These are phyloP conservation scores for Colletotrichum endophyticum DNA, from an alignment of 2,329 filamentous ascomycete species.

Conservation along the genomic window DNA sequence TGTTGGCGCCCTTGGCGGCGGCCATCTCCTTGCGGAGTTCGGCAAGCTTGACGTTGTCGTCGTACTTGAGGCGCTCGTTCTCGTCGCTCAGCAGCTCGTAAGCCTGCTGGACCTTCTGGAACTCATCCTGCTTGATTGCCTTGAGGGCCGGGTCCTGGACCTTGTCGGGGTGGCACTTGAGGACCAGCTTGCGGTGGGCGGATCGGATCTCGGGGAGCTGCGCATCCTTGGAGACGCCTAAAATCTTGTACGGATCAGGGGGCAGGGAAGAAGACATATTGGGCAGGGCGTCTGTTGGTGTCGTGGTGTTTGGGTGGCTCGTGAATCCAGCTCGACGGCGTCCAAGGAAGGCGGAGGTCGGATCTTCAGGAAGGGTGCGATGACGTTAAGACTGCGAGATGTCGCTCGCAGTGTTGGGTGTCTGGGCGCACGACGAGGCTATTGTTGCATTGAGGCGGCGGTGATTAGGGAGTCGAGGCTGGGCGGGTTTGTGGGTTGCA, in stretches of 20 bases:
- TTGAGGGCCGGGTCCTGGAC: conserved; percentile 80
- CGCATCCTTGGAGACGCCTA: conserved; percentile 77
- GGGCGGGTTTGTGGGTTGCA: background rate
- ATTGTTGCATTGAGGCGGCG: conserved; percentile 22
- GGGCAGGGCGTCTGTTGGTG: conserved; percentile 7
- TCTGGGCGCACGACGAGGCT: conserved; percentile 10
- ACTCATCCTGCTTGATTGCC: conserved; percentile 81
- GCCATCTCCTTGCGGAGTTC: conserved; percentile 63
- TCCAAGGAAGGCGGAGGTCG: background rate
- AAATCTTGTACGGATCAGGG: conserved; percentile 78
- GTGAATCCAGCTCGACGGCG: conserved; percentile 20
- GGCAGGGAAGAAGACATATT: conserved; percentile 54
- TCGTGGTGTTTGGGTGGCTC: background rate
- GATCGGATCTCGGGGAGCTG: conserved; percentile 74
- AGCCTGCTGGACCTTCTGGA: conserved; percentile 89
- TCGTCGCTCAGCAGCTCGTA: conserved; percentile 91
- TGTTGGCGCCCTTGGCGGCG: conserved; percentile 41
- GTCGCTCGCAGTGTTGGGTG: conserved; percentile 6
- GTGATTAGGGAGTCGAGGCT: conserved; percentile 14
- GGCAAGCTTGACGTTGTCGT: conserved; percentile 73
- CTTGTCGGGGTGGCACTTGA: conserved; percentile 93
- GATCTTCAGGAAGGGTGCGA: background rate
- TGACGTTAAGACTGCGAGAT: background rate
- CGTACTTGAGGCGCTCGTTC: conserved; percentile 73
- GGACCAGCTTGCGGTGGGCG: conserved; percentile 83